These are phyloP conservation scores for Paramecium pentaurelia DNA, from an alignment of 73 alveolate genomes.

Conservation along the genomic window DNA sequence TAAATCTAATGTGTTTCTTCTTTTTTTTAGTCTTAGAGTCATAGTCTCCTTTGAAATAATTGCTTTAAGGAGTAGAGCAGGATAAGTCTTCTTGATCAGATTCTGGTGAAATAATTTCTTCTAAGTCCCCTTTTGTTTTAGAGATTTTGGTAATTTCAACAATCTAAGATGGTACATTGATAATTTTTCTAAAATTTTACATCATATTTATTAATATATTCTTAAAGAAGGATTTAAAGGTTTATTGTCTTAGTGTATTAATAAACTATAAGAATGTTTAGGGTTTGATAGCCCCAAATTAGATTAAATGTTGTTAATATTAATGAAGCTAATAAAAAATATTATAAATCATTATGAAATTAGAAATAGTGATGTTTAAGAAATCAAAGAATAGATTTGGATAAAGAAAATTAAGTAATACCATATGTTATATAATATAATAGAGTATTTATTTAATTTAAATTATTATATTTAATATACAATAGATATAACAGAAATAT, in stretches of 20 bases:
- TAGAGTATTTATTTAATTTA: neutral
- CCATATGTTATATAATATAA: neutral
- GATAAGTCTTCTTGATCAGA: neutral
- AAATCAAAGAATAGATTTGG: neutral
- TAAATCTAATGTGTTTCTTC: neutral
- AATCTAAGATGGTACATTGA: neutral
- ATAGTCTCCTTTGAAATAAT: neutral
- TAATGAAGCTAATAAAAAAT: neutral
- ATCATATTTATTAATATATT: neutral
- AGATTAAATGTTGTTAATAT: neutral
- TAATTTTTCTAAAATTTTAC: neutral
- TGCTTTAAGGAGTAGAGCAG: neutral
- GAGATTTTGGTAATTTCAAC: neutral
- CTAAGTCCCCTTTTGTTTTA: neutral
- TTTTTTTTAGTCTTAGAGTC: neutral
- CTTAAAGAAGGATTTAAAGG: neutral
- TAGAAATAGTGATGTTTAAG: neutral
- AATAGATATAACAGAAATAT: neutral
- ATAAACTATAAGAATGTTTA: neutral
- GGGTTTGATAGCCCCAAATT: neutral
- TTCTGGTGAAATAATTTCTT: neutral
- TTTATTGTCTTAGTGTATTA: neutral
- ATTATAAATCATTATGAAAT: neutral
- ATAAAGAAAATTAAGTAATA: neutral
- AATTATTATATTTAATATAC: neutral